Evolutionary conservation across 495 filamentous ascomycete species (phyloP).

Genomic region (Oleoguttula mirabilis): DNA sequence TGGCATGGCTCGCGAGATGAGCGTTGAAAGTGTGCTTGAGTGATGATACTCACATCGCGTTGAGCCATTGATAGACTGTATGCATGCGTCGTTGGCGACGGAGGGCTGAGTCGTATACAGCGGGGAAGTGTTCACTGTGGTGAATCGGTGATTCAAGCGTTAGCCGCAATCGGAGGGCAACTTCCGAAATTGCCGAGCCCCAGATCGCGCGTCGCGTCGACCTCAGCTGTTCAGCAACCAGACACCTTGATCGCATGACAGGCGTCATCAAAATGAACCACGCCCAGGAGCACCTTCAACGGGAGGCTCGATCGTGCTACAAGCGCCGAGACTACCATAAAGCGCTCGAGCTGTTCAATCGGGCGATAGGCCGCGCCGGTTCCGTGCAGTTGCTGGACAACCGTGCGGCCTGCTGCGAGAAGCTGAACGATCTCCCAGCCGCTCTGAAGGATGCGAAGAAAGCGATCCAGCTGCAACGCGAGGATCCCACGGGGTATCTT

Average conservation of each 20-base stretch:
- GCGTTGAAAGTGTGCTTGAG: too few species aligned
- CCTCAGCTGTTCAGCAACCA: neutral
- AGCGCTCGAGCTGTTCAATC: constrained; percentile 24
- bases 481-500: constrained; percentile 47
- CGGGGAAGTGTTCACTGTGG: too few species aligned
- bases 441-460: constrained; percentile 48
- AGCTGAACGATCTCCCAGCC: constrained; percentile 39
- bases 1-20: too few species aligned
- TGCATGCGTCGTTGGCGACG: too few species aligned
- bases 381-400: constrained; percentile 42
- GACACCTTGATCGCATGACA: neutral
- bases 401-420: constrained; percentile 48
- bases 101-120: too few species aligned
- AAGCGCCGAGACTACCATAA: constrained; percentile 23
- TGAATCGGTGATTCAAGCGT: neutral
- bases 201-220: neutral
- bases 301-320: constrained; percentile 18
- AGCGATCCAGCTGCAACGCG: constrained; percentile 44
- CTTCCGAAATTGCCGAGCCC: neutral
- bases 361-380: constrained; percentile 19
- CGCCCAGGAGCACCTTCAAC: constrained; percentile 7
- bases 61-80: too few species aligned
- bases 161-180: neutral
- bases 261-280: constrained; percentile 1
- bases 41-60: too few species aligned